phyloP scores from a whole-genome alignment of 2,329 filamentous ascomycete genomes.

The Venturia aucupariae region DNA sequence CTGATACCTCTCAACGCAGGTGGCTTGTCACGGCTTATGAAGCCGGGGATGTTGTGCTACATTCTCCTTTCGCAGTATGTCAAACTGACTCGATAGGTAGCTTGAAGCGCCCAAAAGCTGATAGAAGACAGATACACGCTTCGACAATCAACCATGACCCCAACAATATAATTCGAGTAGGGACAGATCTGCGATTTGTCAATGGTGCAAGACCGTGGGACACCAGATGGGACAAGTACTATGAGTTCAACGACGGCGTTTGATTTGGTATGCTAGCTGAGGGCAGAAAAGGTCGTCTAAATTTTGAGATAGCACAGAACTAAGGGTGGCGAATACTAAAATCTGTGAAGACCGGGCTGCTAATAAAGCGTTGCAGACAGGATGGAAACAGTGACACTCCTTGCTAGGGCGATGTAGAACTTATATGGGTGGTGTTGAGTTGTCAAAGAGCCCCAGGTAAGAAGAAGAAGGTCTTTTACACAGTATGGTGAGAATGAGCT shows the following conservation, averaged over 20 bases:
- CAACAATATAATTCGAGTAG: not conserved
- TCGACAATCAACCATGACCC: not conserved
- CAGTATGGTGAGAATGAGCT: too few species aligned
- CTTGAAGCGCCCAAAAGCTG: not conserved
- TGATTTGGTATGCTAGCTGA: not conserved
- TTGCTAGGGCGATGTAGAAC: too few species aligned
- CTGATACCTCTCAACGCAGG: slow-evolving; percentile 21
- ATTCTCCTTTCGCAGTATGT: slow-evolving; percentile 22
- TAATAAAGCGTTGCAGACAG: too few species aligned
- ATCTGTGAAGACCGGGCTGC: too few species aligned
- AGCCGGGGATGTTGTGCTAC: slow-evolving; percentile 40
- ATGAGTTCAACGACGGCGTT: not conserved
- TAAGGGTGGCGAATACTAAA: too few species aligned
- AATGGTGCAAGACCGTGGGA: not conserved
- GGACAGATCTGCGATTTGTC: not conserved
- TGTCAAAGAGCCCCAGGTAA: too few species aligned
- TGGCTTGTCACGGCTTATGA: slow-evolving; percentile 44
- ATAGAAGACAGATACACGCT: not conserved
- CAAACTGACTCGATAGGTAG: not conserved
- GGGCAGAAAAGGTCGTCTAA: too few species aligned
- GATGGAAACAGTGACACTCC: too few species aligned
- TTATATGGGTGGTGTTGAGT: too few species aligned
- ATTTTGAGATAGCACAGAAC: too few species aligned
- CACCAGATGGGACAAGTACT: not conserved
- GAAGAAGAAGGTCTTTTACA: too few species aligned